phyloP scores from a whole-genome alignment of 2,329 filamentous ascomycete genomes.

The Fusarium sp. region DNA sequence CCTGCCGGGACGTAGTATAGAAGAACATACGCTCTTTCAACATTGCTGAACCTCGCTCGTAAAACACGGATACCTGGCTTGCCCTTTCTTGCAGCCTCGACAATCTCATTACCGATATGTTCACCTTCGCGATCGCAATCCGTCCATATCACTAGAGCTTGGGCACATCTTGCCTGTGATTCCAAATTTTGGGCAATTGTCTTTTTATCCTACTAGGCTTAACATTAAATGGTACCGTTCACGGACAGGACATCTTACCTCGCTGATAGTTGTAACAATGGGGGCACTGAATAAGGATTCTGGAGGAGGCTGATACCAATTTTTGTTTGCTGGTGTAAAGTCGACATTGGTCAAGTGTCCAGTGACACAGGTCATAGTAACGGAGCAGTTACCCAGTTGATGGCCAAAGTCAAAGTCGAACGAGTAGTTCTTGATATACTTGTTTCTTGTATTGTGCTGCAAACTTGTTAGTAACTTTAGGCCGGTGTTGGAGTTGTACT shows the following conservation, averaged over 20 bases:
- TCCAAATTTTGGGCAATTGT: constrained; percentile 88
- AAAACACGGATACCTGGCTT: constrained; percentile 83
- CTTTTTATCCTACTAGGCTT: constrained; percentile 74
- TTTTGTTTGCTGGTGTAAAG: constrained; percentile 79
- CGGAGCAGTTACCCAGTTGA: constrained; percentile 82
- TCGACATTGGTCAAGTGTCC: constrained; percentile 88
- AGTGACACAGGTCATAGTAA: constrained; percentile 93
- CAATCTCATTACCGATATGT: constrained; percentile 93
- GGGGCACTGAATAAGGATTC: constrained; percentile 84
- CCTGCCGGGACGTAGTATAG: background rate
- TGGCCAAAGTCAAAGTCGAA: constrained; percentile 90
- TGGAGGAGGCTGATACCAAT: constrained; percentile 86
- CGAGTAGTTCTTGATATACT: constrained; percentile 92
- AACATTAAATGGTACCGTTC: constrained; percentile 5
- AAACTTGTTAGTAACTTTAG: constrained; percentile 36
- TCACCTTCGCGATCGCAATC: constrained; percentile 98
- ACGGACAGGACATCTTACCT: constrained; percentile 62
- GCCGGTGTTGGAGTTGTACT: background rate
- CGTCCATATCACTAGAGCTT: constrained; percentile 93
- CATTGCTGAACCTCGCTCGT: constrained; percentile 93
- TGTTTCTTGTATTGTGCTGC: constrained; percentile 76
- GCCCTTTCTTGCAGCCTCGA: constrained; percentile 79
- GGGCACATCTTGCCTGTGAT: constrained; percentile 77
- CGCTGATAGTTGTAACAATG: constrained; percentile 74
- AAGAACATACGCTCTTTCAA: constrained; percentile 81